Evolutionary conservation across 73 alveolate species (phyloP).

Genomic region (Tetrahymena thermophila): DNA sequence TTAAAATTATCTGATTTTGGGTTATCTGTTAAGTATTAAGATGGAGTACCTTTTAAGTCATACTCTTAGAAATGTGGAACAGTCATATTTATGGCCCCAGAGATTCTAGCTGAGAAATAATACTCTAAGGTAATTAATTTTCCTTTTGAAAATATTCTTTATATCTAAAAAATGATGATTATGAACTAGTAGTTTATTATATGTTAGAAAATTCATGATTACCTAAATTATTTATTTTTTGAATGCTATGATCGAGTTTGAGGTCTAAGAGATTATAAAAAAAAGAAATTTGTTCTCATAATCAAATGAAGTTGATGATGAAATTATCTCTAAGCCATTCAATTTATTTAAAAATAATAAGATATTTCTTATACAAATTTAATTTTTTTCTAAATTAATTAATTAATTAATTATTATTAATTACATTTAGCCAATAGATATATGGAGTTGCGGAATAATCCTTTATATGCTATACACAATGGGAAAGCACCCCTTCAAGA

Average conservation of each 20-base stretch:
- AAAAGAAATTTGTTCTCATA: background rate
- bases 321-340: background rate
- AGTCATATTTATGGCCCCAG: slow-evolving; percentile 80
- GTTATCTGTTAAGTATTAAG: slow-evolving; percentile 46
- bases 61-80: slow-evolving; percentile 64
- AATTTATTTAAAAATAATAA: background rate
- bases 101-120: slow-evolving; percentile 48
- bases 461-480: slow-evolving; percentile 63
- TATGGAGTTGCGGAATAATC: slow-evolving; percentile 92
- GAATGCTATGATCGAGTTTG: background rate
- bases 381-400: background rate
- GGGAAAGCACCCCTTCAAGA: slow-evolving; percentile 88
- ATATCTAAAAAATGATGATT: background rate
- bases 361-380: background rate
- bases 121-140: slow-evolving; percentile 74
- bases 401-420: background rate
- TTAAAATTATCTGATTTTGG: slow-evolving; percentile 71
- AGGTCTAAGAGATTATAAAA: background rate
- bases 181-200: background rate
- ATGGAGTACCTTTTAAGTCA: slow-evolving; percentile 35
- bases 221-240: too few relatives aligned
- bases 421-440: slow-evolving; percentile 20
- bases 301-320: background rate
- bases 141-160: background rate
- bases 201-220: too few relatives aligned